Conservation (phyloP, 306 rosid genomes). For the Corylus heterophylla region DNA sequence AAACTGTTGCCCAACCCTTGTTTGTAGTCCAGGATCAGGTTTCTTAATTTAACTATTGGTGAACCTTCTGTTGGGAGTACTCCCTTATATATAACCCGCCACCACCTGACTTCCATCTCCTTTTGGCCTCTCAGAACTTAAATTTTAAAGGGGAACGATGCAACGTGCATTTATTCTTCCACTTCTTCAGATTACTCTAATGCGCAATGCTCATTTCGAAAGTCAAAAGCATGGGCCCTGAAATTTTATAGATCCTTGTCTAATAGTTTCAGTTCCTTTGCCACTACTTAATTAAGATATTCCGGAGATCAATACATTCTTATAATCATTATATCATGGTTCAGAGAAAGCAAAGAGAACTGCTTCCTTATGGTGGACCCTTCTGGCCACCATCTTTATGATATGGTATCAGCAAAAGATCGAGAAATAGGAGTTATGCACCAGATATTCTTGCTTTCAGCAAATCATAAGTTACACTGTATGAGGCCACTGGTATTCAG, state of each 20-base stretch:
- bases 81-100: background rate
- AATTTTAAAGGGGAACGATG: background rate
- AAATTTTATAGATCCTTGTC: background rate
- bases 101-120: background rate
- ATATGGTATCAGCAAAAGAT: background rate
- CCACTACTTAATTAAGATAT: background rate
- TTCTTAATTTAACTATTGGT: background rate
- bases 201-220: background rate
- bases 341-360: background rate
- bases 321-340: background rate
- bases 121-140: background rate
- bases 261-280: background rate
- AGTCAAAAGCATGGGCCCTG: background rate
- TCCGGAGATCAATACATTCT: background rate
- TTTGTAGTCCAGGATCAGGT: background rate
- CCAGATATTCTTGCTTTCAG: background rate
- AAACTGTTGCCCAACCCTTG: conserved; percentile 98
- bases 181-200: background rate
- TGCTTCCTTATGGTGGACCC: background rate
- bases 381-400: background rate
- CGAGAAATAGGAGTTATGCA: background rate
- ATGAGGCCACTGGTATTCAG: background rate
- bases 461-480: background rate
- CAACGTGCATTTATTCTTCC: background rate
- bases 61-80: background rate